phyloP scores from a whole-genome alignment of 225 moss, liverwort and hornwort genomes.

The Pseudoscleropodium purum region DNA sequence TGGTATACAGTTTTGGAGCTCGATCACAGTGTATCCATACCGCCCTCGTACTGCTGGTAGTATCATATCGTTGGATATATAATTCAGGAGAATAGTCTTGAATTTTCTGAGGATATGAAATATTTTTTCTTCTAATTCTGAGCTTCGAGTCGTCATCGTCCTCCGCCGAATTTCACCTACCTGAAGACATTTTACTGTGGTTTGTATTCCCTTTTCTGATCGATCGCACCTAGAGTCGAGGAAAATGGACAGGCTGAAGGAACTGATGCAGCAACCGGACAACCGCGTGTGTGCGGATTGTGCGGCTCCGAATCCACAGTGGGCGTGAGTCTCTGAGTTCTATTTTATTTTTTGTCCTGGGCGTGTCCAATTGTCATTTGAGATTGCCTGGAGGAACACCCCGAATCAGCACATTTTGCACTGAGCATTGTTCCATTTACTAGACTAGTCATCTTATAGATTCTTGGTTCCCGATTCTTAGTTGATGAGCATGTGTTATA shows the following conservation, averaged over 20 bases:
- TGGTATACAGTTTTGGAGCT: neutral
- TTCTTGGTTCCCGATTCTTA: neutral
- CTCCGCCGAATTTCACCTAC: neutral
- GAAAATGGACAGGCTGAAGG: conserved; percentile 56
- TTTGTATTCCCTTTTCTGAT: neutral
- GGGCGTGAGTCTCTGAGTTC: conserved; percentile 54
- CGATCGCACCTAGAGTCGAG: neutral
- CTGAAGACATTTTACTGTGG: neutral
- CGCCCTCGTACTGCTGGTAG: neutral
- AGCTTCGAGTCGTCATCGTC: neutral
- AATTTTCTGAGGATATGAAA: neutral
- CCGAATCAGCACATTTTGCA: neutral
- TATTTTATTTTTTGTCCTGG: neutral
- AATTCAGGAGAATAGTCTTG: neutral
- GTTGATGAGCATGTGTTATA: no score
- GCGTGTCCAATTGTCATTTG: neutral
- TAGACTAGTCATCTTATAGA: neutral
- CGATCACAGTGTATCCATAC: neutral
- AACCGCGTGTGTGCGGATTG: conserved; percentile 79
- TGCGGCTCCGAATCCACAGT: conserved; percentile 59
- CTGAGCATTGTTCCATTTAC: no score
- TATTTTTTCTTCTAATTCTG: neutral
- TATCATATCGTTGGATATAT: neutral
- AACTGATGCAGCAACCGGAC: conserved; percentile 50
- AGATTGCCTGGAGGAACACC: neutral